Evolutionary conservation across 805 yeast species (phyloP).

Genomic region (Pichia nanzhaoensis): DNA sequence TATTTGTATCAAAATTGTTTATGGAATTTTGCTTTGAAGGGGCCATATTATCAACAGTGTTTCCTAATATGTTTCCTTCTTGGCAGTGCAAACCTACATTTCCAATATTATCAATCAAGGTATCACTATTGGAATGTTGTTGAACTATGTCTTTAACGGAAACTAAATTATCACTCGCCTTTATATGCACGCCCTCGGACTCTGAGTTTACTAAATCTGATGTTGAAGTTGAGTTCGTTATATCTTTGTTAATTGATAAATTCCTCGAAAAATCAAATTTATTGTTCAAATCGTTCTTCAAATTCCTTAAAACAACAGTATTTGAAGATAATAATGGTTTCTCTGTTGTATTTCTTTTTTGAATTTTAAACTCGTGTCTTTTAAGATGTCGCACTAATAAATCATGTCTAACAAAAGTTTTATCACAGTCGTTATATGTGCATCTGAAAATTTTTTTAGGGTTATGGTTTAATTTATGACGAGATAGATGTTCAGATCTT

Average conservation of each 20-base stretch:
- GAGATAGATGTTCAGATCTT: slow-evolving; percentile 55
- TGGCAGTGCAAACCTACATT: neutral
- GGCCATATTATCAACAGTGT: neutral
- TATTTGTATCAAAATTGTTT: neutral
- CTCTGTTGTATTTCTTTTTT: slow-evolving; percentile 5
- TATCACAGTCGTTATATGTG: slow-evolving; percentile 39
- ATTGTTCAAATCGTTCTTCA: neutral
- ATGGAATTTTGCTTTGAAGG: neutral
- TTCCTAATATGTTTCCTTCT: neutral
- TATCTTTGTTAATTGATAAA: no score
- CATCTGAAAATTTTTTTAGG: slow-evolving; percentile 51
- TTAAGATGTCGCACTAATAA: slow-evolving; percentile 40
- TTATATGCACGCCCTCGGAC: neutral
- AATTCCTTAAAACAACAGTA: slow-evolving; percentile 10
- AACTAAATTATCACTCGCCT: neutral
- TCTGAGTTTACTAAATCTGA: no score
- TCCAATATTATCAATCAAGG: neutral
- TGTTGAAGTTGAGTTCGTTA: no score
- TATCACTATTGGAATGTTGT: slow-evolving; percentile 13
- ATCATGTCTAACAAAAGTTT: slow-evolving; percentile 59
- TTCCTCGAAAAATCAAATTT: no score
- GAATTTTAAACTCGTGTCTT: slow-evolving; percentile 32
- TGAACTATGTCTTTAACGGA: slow-evolving; percentile 23
- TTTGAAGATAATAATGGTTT: slow-evolving; percentile 8
- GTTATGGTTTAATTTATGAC: slow-evolving; percentile 59